phyloP scores from a whole-genome alignment of 2,329 filamentous ascomycete species.

The Rachicladosporium sp. region DNA sequence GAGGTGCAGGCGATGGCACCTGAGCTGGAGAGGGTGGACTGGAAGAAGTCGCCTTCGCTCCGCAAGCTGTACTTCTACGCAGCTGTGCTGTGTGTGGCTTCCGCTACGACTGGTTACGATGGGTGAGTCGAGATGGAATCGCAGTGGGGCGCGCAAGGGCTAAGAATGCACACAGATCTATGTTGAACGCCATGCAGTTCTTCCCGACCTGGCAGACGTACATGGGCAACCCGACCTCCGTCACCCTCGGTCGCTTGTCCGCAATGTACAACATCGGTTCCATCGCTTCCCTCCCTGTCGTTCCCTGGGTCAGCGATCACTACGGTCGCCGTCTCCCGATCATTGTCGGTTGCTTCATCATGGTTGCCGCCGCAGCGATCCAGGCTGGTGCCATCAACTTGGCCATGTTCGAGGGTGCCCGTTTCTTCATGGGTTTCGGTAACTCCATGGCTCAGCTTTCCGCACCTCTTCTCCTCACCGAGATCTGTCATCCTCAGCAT shows the following conservation, averaged over 20 bases:
- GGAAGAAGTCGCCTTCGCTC: slow-evolving; percentile 8
- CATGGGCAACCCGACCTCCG: slow-evolving; percentile 14
- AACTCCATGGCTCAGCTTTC: slow-evolving; percentile 6
- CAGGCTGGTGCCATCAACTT: slow-evolving; percentile 4
- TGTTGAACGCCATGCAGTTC: slow-evolving; percentile 11
- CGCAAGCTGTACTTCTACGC: slow-evolving; percentile 10
- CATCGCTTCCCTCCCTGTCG: slow-evolving; percentile 12
- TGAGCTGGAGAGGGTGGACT: slow-evolving; percentile 6
- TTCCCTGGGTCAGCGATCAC: slow-evolving; percentile 13
- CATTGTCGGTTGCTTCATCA: slow-evolving; percentile 6
- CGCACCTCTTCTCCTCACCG: slow-evolving; percentile 6
- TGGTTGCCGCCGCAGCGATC: slow-evolving; percentile 5
- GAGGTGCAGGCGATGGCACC: slow-evolving; percentile 6
- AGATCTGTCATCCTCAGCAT: slow-evolving; percentile 7
- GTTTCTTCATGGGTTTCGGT: slow-evolving; percentile 8
- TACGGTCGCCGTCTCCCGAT: slow-evolving; percentile 13
- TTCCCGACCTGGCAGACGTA: slow-evolving; percentile 14
- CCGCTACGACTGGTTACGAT: slow-evolving; percentile 17
- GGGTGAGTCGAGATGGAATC: slow-evolving; percentile 8
- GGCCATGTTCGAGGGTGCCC: slow-evolving; percentile 7
- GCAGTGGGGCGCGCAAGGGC: no score
- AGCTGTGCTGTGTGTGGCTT: slow-evolving; percentile 9
- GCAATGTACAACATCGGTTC: slow-evolving; percentile 15
- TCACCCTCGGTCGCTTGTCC: slow-evolving; percentile 16
- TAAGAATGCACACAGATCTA: slow-evolving; percentile 1